Evolutionary conservation across 1,139 yeast species (phyloP).

Genomic region (Lodderomyces theae): DNA sequence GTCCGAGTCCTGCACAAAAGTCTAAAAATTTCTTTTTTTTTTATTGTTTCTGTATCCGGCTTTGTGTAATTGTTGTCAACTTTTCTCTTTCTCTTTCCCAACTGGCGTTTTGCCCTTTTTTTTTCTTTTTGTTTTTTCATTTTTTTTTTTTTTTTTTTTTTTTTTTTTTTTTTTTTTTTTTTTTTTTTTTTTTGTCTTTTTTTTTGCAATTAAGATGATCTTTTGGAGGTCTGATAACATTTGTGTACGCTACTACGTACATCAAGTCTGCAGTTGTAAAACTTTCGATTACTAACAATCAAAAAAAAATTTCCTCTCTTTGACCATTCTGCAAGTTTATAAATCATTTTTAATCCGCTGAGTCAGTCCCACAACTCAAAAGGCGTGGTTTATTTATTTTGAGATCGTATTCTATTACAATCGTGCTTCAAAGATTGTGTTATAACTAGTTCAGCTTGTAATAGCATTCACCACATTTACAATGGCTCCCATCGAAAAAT

Average conservation of each 20-base stretch:
- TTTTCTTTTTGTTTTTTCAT: not conserved
- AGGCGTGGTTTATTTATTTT: too few relatives aligned
- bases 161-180: not conserved
- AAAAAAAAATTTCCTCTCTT: not conserved
- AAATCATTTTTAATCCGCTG: not conserved
- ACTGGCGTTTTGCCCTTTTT: not conserved
- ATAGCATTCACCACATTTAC: too few relatives aligned
- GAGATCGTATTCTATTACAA: not conserved
- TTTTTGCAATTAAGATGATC: not conserved
- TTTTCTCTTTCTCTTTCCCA: constrained; percentile 1
- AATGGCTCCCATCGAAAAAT: not conserved
- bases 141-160: not conserved
- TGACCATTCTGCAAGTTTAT: too few relatives aligned
- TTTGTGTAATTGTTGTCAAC: not conserved
- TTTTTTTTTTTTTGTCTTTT: not conserved
- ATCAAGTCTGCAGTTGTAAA: not conserved
- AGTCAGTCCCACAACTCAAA: too few relatives aligned
- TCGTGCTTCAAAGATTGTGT: not conserved
- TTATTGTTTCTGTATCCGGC: not conserved
- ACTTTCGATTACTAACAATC: not conserved
- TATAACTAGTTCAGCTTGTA: too few relatives aligned
- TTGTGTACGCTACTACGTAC: not conserved
- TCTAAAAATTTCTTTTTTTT: constrained; percentile 2
- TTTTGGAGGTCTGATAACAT: not conserved
- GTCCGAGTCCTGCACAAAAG: not conserved